Evolutionary conservation across 2,329 filamentous ascomycete genomes (phyloP), one percentile per base, ranked within the genome.

Genomic region (Pyrenophora seminiperda): DNA sequence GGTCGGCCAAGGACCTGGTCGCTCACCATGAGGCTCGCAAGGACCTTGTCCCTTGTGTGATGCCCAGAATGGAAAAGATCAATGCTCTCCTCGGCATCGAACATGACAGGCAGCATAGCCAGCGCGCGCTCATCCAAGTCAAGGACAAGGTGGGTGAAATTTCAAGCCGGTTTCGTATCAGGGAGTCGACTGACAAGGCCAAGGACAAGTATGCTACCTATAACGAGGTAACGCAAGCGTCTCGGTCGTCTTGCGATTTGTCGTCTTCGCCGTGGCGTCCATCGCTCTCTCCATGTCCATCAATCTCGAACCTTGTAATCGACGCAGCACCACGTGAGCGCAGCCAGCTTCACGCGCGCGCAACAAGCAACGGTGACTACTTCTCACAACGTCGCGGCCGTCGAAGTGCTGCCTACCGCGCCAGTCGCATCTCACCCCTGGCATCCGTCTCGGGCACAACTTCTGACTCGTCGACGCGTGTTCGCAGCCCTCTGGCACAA

Each of bases 401-500:
- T 7, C 42, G 45, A 1, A 14, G 19, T 4, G 10, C 20, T 7
- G 36, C 33, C 14, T 27, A 24, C 27, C 18, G 19, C 29, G 22
- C 7, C 1, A 33, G 44, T 5, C 38, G 20, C 14, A 41, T 34
- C 2, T 52, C 44, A 14, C 29, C 20, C 9, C 39, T 52, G 13
- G 49, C 44, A 31, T 31, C 31, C 5, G 27, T 13, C 6, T 33
- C 43, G 3, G 27, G n/a, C 13, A 29, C 32, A 3, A 39, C 33
- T 1, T 51, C 48, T 13, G 32, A 39, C 14, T 41, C 18, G 13
- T 47, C 53, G 4, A 47, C 18, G n/a, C 54, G 46, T 9, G 39
- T 52, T 3, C 50, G 50, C 17, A 65, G 64, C 32, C 56, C 57
- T 1, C 22, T 62, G 6, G 22, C 44, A 3, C 41, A 43, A 2